Percentiles rank a stretch among this genome's conserved stretches.
phyloP scores from a whole-genome alignment of 257 asterid genomes.

The Forsythia suspensa region DNA sequence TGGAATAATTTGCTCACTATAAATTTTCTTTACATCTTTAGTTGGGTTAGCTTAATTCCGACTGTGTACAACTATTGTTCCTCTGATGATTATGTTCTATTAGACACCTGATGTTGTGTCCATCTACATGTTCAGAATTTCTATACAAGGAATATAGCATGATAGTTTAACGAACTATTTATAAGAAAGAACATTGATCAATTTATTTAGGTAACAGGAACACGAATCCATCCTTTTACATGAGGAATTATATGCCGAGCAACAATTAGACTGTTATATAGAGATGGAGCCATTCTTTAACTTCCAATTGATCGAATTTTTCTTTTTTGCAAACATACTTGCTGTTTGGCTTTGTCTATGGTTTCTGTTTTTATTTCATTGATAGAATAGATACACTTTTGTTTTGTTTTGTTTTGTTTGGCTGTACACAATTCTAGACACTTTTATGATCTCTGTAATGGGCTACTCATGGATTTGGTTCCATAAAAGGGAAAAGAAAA shows the following conservation, averaged over 20 bases:
- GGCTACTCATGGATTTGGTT: background rate
- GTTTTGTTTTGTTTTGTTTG: background rate
- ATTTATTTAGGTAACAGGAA: background rate
- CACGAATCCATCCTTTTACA: background rate
- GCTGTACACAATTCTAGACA: background rate
- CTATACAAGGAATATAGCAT: background rate
- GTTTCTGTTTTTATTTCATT: background rate
- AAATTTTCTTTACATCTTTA: constrained; percentile 16
- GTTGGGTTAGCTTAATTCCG: background rate
- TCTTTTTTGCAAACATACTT: background rate
- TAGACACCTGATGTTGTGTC: background rate
- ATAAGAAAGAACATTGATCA: background rate
- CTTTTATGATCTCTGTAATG: background rate
- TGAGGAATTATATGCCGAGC: background rate
- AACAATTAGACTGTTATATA: background rate
- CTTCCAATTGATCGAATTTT: background rate
- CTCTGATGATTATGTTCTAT: background rate
- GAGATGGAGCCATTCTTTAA: constrained; percentile 2
- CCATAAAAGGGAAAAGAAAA: background rate
- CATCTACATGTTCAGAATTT: background rate
- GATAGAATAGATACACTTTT: background rate
- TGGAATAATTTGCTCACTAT: constrained; percentile 7
- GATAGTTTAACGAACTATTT: background rate
- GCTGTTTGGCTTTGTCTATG: background rate
- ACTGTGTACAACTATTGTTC: background rate